Conservation (phyloP, 1,284 basidiomycete species). For the Trichosporon sp. region DNA sequence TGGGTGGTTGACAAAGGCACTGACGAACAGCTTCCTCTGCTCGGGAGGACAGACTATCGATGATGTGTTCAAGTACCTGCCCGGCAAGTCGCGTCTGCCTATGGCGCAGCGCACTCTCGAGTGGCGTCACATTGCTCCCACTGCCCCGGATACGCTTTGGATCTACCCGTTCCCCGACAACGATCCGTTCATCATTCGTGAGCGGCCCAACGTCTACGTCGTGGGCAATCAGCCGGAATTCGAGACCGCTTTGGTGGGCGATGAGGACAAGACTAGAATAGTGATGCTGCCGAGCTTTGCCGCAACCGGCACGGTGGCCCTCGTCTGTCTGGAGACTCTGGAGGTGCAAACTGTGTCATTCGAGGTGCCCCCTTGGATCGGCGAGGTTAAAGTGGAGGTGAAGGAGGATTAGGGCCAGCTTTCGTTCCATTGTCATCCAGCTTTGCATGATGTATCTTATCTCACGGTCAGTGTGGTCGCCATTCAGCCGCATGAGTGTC, state of each 20-base stretch:
- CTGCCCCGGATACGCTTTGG: slow-evolving; percentile 95
- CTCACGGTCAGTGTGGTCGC: no score
- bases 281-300: slow-evolving; percentile 80
- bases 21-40: slow-evolving; percentile 59
- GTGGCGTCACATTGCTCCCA: slow-evolving; percentile 96
- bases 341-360: slow-evolving; percentile 50
- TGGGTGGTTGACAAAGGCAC: slow-evolving; percentile 47
- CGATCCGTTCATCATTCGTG: slow-evolving; percentile 83
- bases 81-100: slow-evolving; percentile 54
- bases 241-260: slow-evolving; percentile 61
- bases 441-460: no score
- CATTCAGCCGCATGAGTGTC: no score
- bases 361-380: slow-evolving; percentile 44
- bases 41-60: slow-evolving; percentile 89
- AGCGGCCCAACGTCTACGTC: slow-evolving; percentile 83
- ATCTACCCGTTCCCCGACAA: slow-evolving; percentile 85
- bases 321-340: slow-evolving; percentile 59
- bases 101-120: slow-evolving; percentile 74
- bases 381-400: slow-evolving; percentile 16
- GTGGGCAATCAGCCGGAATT: slow-evolving; percentile 88
- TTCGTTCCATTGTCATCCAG: no score
- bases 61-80: slow-evolving; percentile 85
- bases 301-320: slow-evolving; percentile 57
- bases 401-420: no score
- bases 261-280: slow-evolving; percentile 56